phyloP scores from a whole-genome alignment of 148 eudicot species.

The Diospyros kaki region DNA sequence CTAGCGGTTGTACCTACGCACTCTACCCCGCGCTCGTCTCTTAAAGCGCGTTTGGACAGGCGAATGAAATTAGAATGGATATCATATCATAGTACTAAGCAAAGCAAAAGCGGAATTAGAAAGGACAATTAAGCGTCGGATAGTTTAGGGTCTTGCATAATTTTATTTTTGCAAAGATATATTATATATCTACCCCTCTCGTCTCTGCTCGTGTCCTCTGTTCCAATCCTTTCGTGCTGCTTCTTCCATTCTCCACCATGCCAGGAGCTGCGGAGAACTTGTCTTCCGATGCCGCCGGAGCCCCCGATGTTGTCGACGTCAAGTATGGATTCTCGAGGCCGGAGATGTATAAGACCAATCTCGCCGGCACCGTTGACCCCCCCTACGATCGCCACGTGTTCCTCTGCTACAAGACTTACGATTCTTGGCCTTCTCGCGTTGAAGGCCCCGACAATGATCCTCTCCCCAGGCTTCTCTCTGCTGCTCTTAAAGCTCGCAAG shows the following conservation, averaged over 20 bases:
- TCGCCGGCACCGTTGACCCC: slow-evolving; percentile 48
- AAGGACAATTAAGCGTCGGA: no score
- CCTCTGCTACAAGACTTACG: slow-evolving; percentile 54
- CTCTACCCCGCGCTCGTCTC: no score
- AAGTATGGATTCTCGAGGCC: slow-evolving; percentile 56
- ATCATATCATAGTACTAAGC: no score
- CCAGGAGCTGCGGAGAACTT: slow-evolving; percentile 17
- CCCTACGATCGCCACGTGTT: slow-evolving; percentile 65
- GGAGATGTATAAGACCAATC: slow-evolving; percentile 47
- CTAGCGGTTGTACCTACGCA: no score
- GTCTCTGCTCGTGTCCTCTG: no score
- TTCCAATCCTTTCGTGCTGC: no score
- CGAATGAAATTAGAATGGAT: no score
- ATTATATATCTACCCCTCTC: no score
- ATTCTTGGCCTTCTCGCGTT: slow-evolving; percentile 55
- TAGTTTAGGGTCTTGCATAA: no score
- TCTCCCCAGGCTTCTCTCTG: slow-evolving; percentile 53
- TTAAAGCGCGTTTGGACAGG: no score
- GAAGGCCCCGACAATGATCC: slow-evolving; percentile 57
- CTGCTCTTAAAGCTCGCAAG: slow-evolving; percentile 51
- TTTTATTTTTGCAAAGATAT: no score
- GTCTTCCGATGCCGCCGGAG: slow-evolving; percentile 21
- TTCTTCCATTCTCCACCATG: slow-evolving; percentile 15
- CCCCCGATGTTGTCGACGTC: slow-evolving; percentile 10
- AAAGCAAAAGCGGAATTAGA: no score